Conservation (phyloP, 2,329 filamentous ascomycete genomes). For the Talaromyces verruculosus region DNA sequence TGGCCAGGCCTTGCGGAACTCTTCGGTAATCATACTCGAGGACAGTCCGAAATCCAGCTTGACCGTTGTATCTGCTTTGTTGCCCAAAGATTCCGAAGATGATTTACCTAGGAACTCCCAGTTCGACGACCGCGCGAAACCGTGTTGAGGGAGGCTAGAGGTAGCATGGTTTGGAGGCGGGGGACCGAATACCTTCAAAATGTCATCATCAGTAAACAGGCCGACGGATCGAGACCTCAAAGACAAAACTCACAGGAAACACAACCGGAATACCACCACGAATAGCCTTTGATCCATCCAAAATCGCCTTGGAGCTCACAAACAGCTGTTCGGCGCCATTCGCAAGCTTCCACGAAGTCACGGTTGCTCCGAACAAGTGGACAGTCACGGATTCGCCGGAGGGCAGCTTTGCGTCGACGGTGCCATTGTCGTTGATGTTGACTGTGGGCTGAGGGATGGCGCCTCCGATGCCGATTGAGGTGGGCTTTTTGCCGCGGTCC, state of each 20-base stretch:
- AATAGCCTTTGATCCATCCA: conserved; percentile 87
- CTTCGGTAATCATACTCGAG: conserved; percentile 66
- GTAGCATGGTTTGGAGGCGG: conserved; percentile 75
- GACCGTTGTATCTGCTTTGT: conserved; percentile 64
- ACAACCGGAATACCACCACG: conserved; percentile 89
- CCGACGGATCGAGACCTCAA: background rate
- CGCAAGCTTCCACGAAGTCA: conserved; percentile 87
- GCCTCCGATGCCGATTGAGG: conserved; percentile 71
- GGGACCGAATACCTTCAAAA: conserved; percentile 72
- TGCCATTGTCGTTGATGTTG: conserved; percentile 65
- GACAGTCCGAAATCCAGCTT: conserved; percentile 96
- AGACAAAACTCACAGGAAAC: conserved; percentile 69
- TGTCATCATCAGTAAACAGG: background rate
- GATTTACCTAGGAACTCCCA: conserved; percentile 86
- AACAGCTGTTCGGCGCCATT: conserved; percentile 80
- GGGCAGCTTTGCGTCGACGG: conserved; percentile 76
- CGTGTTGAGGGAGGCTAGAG: conserved; percentile 81
- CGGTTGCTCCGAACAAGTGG: conserved; percentile 86
- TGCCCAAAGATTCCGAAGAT: conserved; percentile 38
- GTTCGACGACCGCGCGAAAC: conserved; percentile 82
- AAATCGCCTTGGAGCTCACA: conserved; percentile 73
- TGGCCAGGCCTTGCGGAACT: conserved; percentile 73
- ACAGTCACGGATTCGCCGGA: conserved; percentile 84
- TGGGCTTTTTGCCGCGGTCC: conserved; percentile 81
- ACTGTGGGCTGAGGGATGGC: conserved; percentile 75